Conservation (phyloP, 2,329 filamentous ascomycete genomes). For the Fusarium sulawesiense region DNA sequence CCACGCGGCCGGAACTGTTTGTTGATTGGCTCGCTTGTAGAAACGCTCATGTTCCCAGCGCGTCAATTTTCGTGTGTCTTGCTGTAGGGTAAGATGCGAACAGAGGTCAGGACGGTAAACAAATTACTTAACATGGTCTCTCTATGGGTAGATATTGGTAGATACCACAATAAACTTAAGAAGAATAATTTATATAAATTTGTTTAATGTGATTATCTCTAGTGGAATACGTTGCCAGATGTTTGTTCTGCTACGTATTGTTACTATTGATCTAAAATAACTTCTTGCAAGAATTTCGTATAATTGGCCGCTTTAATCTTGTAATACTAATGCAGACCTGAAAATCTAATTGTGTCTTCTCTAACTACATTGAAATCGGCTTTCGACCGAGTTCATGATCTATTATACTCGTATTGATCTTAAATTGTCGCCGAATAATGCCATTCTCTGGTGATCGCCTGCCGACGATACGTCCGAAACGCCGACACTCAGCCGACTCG, state of each 20-base stretch:
- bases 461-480: constrained; percentile 1
- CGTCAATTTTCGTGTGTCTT: accelerated
- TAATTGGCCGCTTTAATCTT: too few relatives aligned
- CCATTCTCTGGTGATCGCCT: background rate
- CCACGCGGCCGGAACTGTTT: constrained; percentile 20
- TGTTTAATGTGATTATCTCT: too few relatives aligned
- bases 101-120: too few relatives aligned
- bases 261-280: too few relatives aligned
- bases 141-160: accelerated
- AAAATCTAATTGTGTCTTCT: too few relatives aligned
- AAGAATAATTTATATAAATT: too few relatives aligned
- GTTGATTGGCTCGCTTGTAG: background rate
- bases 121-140: background rate
- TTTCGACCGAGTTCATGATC: too few relatives aligned
- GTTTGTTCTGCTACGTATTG: too few relatives aligned
- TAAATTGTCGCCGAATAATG: background rate
- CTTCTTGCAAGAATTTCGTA: too few relatives aligned
- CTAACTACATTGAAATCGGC: accelerated
- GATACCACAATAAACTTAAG: accelerated
- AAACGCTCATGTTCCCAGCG: accelerated
- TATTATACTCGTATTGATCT: too few relatives aligned
- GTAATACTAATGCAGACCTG: too few relatives aligned
- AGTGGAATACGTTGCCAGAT: too few relatives aligned
- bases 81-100: background rate
- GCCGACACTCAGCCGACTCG: background rate